phyloP scores from a whole-genome alignment of 2,329 filamentous ascomycete species.

The Phaeosphaeria sp. region DNA sequence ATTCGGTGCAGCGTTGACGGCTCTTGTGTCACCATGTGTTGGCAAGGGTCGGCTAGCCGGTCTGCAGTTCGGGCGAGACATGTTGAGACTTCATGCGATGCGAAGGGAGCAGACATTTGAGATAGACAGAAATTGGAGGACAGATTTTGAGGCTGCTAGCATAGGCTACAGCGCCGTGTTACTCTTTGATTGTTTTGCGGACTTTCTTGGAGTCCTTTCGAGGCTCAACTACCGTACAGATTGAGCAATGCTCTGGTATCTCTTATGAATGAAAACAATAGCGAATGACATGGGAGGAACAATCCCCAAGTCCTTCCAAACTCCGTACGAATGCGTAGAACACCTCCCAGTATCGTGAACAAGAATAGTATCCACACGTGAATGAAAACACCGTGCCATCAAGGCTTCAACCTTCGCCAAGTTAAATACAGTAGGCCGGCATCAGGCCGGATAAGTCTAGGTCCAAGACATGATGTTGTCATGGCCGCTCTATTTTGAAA shows the following conservation, averaged over 20 bases:
- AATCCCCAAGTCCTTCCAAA: constrained; percentile 17
- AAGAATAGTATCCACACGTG: constrained; percentile 22
- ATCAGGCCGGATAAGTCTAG: constrained; percentile 30
- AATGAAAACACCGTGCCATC: constrained; percentile 36
- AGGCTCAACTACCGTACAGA: constrained; percentile 41
- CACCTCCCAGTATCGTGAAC: constrained; percentile 16
- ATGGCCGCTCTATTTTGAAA: constrained; percentile 42
- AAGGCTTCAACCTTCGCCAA: constrained; percentile 34
- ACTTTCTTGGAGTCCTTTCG: constrained; percentile 20
- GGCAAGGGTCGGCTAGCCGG: constrained; percentile 19
- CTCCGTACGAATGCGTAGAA: constrained; percentile 30
- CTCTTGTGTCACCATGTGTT: constrained; percentile 21
- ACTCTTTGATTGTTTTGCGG: constrained; percentile 24
- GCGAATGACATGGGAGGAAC: constrained; percentile 27
- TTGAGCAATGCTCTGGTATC: constrained; percentile 49
- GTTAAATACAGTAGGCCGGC: constrained; percentile 41
- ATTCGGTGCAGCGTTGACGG: constrained; percentile 9
- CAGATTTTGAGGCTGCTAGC: neutral
- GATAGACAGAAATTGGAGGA: neutral
- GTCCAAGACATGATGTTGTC: constrained; percentile 19
- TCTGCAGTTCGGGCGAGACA: constrained; percentile 2
- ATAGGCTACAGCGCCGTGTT: constrained; percentile 18
- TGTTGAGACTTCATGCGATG: neutral
- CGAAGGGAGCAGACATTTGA: neutral
- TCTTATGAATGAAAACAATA: constrained; percentile 33